Base-by-base conservation (phyloP, 2,329 filamentous ascomycete genomes). In the Paraphoma chrysanthemicola region DNA sequence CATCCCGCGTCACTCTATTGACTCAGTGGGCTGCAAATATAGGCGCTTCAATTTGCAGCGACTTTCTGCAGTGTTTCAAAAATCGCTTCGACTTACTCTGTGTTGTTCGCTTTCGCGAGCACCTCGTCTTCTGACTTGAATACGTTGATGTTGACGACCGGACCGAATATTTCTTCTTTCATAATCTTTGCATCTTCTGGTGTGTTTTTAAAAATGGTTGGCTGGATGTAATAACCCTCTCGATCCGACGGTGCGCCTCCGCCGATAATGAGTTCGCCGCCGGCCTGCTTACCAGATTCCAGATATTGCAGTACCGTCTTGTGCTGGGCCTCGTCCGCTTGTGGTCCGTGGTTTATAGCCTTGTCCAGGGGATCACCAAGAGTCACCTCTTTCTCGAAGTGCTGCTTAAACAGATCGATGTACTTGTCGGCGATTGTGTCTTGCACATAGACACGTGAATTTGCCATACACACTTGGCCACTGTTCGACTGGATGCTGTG, bases 121-220 rank as follows among this genome's bases (percentile, higher is more conserved):
- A 90, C 91, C 49, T 92, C 90, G 68, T 93, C 89, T 51, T 94
- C 85, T 4, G 89, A 90, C 41, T 88, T 85, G 44, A 90, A 89
- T 68, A 90, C 89, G 59, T 94, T 83, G 80, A 90, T 92, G 58
- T 93, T 90, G 28, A 95, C 84, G 11, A 94, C 91, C 1, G 91
- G 91, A 1, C 91, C 91, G 62, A 95, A 95, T 67, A 95, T 90
- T 77, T 95, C 91, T 77, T 94, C 88, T 63, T 81, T 86, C 82
- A 94, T 94, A 81, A 91, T 93, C 59, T 83, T 85, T 88, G 94
- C 93, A 56, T 90, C 82, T 30, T 88, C 84, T 23, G 87, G 92
- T 8, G 93, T 91, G 77, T 92, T 86, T 68, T 87, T 85, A 79
- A 94, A 92, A 74, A 94, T 89, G 16, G 91, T 95, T 17, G 91